These are phyloP conservation scores for Trapa bicornis DNA, from an alignment of 345 rosid species.

Conservation along the genomic window DNA sequence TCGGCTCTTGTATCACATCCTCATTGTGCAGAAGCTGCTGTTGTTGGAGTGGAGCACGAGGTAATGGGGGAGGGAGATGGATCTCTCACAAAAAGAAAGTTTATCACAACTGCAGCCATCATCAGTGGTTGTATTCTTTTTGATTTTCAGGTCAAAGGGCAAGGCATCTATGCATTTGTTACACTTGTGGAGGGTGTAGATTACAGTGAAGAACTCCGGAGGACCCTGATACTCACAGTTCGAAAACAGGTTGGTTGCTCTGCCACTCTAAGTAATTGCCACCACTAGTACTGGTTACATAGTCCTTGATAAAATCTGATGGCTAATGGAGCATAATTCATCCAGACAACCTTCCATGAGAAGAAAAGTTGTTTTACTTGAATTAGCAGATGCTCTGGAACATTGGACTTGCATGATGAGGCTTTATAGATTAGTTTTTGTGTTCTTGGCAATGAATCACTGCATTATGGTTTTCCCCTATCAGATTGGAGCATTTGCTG, in stretches of 20 bases:
- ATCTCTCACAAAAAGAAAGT: not conserved
- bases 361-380: no score
- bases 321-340: no score
- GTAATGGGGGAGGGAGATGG: slow-evolving; percentile 17
- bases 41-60: slow-evolving; percentile 92
- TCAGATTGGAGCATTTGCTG: slow-evolving; percentile 95
- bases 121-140: not conserved
- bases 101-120: not conserved
- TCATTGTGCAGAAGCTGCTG: slow-evolving; percentile 96
- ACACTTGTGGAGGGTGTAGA: slow-evolving; percentile 82
- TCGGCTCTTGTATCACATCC: slow-evolving; percentile 97
- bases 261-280: not conserved
- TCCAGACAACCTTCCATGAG: no score
- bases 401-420: no score
- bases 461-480: not conserved
- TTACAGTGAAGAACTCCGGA: slow-evolving; percentile 82
- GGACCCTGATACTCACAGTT: slow-evolving; percentile 52
- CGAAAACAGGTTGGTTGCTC: slow-evolving; percentile 56
- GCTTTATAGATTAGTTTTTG: not conserved
- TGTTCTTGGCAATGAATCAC: not conserved
- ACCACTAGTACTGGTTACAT: no score
- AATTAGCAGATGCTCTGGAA: no score
- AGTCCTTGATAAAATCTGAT: no score
- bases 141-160: slow-evolving; percentile 68
- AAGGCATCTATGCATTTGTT: slow-evolving; percentile 93